Evolutionary conservation across 768 basidiomycete genomes (phyloP).

Genomic region (Naganishia onofrii): DNA sequence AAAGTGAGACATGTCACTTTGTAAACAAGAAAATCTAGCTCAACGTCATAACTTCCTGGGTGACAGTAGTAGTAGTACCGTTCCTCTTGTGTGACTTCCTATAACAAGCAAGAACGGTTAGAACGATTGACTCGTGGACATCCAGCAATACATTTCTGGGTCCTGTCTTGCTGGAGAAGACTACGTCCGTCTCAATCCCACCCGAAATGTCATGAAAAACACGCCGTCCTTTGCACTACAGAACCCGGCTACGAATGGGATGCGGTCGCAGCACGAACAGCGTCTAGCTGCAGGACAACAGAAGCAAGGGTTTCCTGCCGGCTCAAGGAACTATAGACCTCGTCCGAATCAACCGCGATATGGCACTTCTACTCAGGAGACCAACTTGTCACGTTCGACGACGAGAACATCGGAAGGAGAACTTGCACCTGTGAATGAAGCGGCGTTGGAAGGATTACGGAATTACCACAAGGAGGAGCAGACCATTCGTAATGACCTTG

Average conservation of each 20-base stretch:
- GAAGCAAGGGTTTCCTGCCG: background rate
- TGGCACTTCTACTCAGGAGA: background rate
- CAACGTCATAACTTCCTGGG: conserved; percentile 11
- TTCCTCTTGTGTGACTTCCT: background rate
- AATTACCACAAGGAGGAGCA: conserved; percentile 93
- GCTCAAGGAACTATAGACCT: background rate
- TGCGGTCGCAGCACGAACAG: conserved; percentile 6
- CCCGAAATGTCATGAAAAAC: background rate
- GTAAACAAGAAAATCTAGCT: background rate
- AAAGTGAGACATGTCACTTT: background rate
- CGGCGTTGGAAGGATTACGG: conserved; percentile 11
- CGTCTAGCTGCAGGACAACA: background rate
- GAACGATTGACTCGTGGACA: too few species aligned
- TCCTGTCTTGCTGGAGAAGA: too few species aligned
- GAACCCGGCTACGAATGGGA: background rate
- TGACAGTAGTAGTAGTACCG: too few species aligned
- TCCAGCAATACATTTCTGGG: too few species aligned
- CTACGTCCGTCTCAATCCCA: background rate
- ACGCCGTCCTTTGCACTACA: background rate
- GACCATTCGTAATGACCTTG: conserved; percentile 93
- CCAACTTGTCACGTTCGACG: background rate
- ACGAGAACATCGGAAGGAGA: conserved; percentile 1
- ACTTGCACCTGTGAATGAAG: background rate
- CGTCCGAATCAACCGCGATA: conserved; percentile 8
- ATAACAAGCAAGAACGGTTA: background rate